phyloP scores from a whole-genome alignment of 2,329 filamentous ascomycete genomes.

The Colletotrichum incanum region DNA sequence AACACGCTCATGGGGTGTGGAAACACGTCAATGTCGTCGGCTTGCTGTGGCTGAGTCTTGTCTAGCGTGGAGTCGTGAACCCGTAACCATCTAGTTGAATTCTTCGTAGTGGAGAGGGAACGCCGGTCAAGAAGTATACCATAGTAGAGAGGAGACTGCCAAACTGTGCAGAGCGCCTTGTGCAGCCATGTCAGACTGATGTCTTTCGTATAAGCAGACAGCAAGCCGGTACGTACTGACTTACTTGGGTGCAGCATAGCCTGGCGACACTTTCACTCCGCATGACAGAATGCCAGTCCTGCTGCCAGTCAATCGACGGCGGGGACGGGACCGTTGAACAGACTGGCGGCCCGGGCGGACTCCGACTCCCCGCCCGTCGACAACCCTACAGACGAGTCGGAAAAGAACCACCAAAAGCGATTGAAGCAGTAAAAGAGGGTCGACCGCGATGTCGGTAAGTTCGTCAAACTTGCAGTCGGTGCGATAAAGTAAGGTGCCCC shows the following conservation, averaged over 20 bases:
- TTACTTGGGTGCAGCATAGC: neutral
- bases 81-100: conserved; percentile 32
- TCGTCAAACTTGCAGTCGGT: neutral
- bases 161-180: neutral
- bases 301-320: neutral
- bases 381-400: conserved; percentile 17
- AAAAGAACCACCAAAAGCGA: conserved; percentile 6
- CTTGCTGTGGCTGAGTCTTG: conserved; percentile 36
- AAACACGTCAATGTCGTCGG: conserved; percentile 28
- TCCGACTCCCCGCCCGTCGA: conserved; percentile 21
- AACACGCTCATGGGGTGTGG: conserved; percentile 8
- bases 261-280: neutral
- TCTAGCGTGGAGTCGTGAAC: conserved; percentile 27
- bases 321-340: conserved; percentile 5
- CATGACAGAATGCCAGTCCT: neutral
- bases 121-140: conserved; percentile 27
- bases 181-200: conserved; percentile 9
- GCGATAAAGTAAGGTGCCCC: conserved; percentile 7
- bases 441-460: neutral
- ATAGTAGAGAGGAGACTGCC: neutral
- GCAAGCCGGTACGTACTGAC: neutral
- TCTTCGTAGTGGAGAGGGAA: conserved; percentile 25
- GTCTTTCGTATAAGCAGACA: conserved; percentile 1
- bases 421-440: neutral
- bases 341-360: conserved; percentile 18